These are phyloP conservation scores for Miscanthus sacchariflorus DNA, from an alignment of 202 grass and related monocot species.

Conservation along the genomic window DNA sequence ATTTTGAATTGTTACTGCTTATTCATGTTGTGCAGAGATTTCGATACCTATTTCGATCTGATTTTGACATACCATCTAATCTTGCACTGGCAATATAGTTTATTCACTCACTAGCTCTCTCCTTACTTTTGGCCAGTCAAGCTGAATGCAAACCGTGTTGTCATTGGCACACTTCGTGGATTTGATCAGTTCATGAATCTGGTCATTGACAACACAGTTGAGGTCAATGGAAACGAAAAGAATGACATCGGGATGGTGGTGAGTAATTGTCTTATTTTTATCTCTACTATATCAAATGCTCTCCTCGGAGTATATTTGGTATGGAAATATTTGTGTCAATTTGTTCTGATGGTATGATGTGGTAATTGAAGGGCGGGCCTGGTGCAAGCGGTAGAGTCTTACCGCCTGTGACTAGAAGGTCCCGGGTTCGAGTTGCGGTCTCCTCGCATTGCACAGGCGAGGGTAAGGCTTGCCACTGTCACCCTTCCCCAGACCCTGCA, in stretches of 20 bases:
- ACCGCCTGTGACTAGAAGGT: too few relatives aligned
- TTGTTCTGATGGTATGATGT: background rate
- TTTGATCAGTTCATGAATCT: conserved; percentile 99
- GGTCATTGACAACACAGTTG: conserved; percentile 89
- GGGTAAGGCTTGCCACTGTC: too few relatives aligned
- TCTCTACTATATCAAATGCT: background rate
- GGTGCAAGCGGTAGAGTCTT: too few relatives aligned
- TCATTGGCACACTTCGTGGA: conserved; percentile 84
- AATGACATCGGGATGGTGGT: conserved; percentile 98
- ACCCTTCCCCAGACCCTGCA: too few relatives aligned
- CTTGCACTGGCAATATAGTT: background rate
- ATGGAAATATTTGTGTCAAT: background rate
- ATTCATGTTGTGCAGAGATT: background rate
- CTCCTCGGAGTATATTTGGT: background rate
- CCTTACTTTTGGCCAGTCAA: conserved; percentile 61
- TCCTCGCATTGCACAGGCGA: too few relatives aligned
- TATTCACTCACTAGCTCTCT: background rate
- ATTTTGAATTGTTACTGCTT: background rate
- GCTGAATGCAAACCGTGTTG: conserved; percentile 88
- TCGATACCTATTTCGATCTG: background rate
- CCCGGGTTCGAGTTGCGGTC: too few relatives aligned
- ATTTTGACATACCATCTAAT: background rate
- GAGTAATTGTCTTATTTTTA: background rate
- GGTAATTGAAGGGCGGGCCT: background rate
- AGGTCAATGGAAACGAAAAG: conserved; percentile 89